A percentile compares a stretch with the other conserved stretches of the same genome.
Evolutionary conservation across 2,329 filamentous ascomycete genomes (phyloP).

Genomic region (Chrysoporthe austroafricana): DNA sequence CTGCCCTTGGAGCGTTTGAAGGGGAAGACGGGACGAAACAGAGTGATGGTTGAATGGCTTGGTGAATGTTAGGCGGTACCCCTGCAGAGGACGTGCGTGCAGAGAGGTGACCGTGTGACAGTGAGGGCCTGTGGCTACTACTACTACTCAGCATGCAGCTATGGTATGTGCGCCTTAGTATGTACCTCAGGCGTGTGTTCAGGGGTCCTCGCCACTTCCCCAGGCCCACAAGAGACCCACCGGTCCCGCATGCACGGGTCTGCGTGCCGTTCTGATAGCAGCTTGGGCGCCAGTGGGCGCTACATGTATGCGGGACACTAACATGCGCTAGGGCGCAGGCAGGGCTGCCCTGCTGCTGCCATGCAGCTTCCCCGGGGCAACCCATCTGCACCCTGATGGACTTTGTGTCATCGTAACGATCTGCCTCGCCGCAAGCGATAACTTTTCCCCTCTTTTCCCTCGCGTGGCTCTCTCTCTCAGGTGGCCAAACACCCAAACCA

Average conservation of each 20-base stretch:
- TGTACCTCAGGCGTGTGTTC: too few species aligned
- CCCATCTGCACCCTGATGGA: neutral
- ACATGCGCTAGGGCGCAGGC: neutral
- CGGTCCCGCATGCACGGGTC: neutral
- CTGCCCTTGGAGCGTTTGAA: slow-evolving; percentile 23
- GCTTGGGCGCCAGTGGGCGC: neutral
- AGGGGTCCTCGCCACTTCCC: slow-evolving; percentile 6
- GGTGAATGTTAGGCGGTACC: neutral
- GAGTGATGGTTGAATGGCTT: slow-evolving; percentile 3
- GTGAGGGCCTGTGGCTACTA: neutral
- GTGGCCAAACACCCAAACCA: too few species aligned
- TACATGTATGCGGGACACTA: neutral
- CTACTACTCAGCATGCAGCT: too few species aligned
- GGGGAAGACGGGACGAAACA: neutral
- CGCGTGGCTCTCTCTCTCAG: neutral
- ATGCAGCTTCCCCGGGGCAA: neutral
- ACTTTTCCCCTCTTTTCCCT: neutral
- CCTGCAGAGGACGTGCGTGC: neutral
- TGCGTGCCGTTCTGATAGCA: neutral
- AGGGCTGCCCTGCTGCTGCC: neutral
- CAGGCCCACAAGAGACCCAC: slow-evolving; percentile 7
- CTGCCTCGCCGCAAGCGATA: slow-evolving; percentile 4
- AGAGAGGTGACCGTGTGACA: neutral
- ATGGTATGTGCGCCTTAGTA: too few species aligned
- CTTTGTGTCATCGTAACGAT: neutral